phyloP scores from a whole-genome alignment of 31 red algal species.

The Odonthalia washingtoniensis region DNA sequence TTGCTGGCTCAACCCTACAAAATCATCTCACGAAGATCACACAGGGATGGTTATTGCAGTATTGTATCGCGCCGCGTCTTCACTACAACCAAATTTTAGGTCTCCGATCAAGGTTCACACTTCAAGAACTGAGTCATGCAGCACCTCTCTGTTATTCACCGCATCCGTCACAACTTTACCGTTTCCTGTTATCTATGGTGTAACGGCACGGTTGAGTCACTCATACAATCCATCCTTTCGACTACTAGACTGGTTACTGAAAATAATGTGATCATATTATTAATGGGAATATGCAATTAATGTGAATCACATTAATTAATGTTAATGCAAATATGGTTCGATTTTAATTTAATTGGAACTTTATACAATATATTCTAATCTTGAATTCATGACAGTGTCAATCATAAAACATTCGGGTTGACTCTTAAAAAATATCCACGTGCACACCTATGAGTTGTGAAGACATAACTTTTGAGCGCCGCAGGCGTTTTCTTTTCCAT shows the following conservation, averaged over 20 bases:
- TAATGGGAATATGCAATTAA: neutral
- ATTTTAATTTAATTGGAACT: neutral
- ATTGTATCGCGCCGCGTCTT: constrained; percentile 36
- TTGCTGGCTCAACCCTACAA: constrained; percentile 39
- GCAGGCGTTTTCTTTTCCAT: neutral
- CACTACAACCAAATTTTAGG: constrained; percentile 19
- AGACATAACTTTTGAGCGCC: neutral
- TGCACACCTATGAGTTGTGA: neutral
- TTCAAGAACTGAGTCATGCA: too few relatives aligned
- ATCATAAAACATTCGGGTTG: neutral
- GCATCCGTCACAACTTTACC: constrained; percentile 11
- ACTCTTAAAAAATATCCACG: neutral
- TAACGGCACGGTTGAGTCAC: constrained; percentile 40
- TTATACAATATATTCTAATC: neutral
- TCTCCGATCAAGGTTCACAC: constrained; percentile 49
- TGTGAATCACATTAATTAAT: neutral
- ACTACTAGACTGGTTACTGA: neutral
- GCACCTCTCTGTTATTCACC: neutral
- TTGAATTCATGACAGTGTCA: neutral
- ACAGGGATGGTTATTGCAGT: neutral
- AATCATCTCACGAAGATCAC: neutral
- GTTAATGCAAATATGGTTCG: neutral
- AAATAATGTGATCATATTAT: neutral
- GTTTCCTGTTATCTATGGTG: constrained; percentile 41
- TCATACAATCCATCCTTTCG: constrained; percentile 36